Evolutionary conservation across 2,329 filamentous ascomycete species (phyloP).

Genomic region (Pseudocercospora crystallina): DNA sequence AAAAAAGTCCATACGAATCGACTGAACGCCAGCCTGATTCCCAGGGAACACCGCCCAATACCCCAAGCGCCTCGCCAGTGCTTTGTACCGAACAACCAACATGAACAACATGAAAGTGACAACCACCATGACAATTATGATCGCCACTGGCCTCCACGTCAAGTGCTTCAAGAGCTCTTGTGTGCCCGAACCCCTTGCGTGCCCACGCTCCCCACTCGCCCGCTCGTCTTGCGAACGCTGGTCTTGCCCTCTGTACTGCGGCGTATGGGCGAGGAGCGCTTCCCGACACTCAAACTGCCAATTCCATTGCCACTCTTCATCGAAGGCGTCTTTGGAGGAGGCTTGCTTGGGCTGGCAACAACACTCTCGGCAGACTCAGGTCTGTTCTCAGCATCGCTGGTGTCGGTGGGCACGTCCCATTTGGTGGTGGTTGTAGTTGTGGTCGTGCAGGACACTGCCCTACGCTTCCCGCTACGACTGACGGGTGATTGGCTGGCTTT

Average conservation of each 20-base stretch:
- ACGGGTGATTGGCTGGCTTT: constrained; percentile 63
- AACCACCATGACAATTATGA: too few species aligned
- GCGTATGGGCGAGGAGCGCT: constrained; percentile 46
- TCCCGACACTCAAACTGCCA: constrained; percentile 46
- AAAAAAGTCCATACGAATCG: too few species aligned
- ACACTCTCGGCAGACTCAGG: constrained; percentile 27
- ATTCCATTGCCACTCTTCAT: constrained; percentile 44
- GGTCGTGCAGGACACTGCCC: constrained; percentile 74
- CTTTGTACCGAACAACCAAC: constrained; percentile 12
- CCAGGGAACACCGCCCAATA: neutral
- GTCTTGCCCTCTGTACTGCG: constrained; percentile 50
- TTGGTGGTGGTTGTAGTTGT: constrained; percentile 62
- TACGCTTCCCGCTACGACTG: constrained; percentile 58
- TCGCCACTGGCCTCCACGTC: too few species aligned
- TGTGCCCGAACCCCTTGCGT: constrained; percentile 21
- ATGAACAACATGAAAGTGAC: constrained; percentile 8
- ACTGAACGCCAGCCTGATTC: too few species aligned
- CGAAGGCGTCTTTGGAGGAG: constrained; percentile 45
- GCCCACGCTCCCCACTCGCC: constrained; percentile 48
- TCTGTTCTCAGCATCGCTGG: constrained; percentile 49
- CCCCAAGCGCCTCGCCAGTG: constrained; percentile 17
- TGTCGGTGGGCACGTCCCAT: constrained; percentile 43
- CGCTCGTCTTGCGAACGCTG: constrained; percentile 53
- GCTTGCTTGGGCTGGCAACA: constrained; percentile 29
- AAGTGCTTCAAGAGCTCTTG: constrained; percentile 21